phyloP scores from a whole-genome alignment of 1,284 basidiomycete species.

The Moesziomyces sp. region DNA sequence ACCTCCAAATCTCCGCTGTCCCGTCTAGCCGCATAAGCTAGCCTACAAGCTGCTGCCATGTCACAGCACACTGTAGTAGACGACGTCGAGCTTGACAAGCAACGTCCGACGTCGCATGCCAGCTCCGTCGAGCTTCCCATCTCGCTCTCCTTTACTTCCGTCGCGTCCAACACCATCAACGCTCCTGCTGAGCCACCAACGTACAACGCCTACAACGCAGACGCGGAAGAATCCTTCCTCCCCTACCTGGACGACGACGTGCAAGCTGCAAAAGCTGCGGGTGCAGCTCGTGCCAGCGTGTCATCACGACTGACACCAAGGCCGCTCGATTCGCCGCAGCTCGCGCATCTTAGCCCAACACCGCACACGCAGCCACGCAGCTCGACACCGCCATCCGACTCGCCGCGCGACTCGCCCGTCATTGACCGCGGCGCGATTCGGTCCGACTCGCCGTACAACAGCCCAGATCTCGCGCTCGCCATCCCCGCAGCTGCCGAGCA shows the following conservation, averaged over 20 bases:
- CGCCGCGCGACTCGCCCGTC: constrained; percentile 5
- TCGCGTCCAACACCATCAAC: constrained; percentile 4
- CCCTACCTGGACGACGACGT: constrained; percentile 10
- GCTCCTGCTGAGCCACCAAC: too few species aligned
- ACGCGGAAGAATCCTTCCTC: not conserved
- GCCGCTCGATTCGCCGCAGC: constrained; percentile 22
- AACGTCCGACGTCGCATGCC: constrained; percentile 15
- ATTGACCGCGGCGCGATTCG: constrained; percentile 16
- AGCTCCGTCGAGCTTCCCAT: constrained; percentile 25
- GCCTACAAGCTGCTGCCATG: constrained; percentile 3
- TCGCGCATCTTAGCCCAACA: constrained; percentile 16
- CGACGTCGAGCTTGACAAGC: not conserved
- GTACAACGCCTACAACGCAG: not conserved
- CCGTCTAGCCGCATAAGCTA: too few species aligned
- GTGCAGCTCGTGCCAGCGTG: not conserved
- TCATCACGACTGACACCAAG: constrained; percentile 9
- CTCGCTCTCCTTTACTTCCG: constrained; percentile 17
- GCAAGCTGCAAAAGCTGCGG: not conserved
- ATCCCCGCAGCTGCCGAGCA: constrained; percentile 10
- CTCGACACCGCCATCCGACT: not conserved
- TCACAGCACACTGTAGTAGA: not conserved
- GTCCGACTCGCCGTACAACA: constrained; percentile 23
- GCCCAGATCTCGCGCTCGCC: constrained; percentile 20
- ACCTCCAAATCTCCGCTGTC: not conserved
- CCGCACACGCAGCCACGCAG: not conserved